Evolutionary conservation across 495 filamentous ascomycete species (phyloP), one percentile per base, ranked within the genome.

Genomic region (Aspergillus leporis): DNA sequence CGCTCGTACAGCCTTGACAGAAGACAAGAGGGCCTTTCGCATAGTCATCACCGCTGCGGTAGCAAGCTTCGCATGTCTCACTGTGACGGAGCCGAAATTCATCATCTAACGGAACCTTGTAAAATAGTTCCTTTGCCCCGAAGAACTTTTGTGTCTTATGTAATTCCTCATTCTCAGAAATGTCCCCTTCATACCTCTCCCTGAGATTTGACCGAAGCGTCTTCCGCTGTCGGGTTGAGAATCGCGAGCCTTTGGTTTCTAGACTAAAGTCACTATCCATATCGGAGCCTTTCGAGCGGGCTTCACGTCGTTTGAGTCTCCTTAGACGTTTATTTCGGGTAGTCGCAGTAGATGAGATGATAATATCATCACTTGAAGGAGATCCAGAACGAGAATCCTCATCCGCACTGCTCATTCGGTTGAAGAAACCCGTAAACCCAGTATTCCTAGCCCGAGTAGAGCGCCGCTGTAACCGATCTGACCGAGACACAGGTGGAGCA

Each of bases 1-100:
- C 79, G 22, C 83, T 79, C 4, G 85, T 90, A 70, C 95, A 99
- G 19, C 95, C 93, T 70, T 99, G 95, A 63, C 95, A 99, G 63
- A 82, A 89, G 4, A 98, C 78, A 21, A 98, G 77, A 10, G 75
- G 72, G 0, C 81, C 87, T 68, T 85, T 88, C 34, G 79, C 77
- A 1, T 71, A 61, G 47, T 79, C 79, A 47, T 83, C 71, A 9
- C 81, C 84, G 31, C 73, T 64, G 5, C 74, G 69, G 18, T 74
- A 71, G 70, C 95, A 99, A n/a, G 81, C 76, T 58, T 90, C 87
- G 70, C 95, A 99, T 5, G 65, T 66, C 18, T 82, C 71, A n/a
- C 75, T 81, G 69, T 99, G 95, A 6, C 79, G 77, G 31, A 73
- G 67, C 60, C 81, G 77, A 70, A 96, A 96, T 0, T 81, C 75